Base-by-base conservation (phyloP, 2,329 filamentous ascomycete species). In the Ophiostoma tasmaniense region DNA sequence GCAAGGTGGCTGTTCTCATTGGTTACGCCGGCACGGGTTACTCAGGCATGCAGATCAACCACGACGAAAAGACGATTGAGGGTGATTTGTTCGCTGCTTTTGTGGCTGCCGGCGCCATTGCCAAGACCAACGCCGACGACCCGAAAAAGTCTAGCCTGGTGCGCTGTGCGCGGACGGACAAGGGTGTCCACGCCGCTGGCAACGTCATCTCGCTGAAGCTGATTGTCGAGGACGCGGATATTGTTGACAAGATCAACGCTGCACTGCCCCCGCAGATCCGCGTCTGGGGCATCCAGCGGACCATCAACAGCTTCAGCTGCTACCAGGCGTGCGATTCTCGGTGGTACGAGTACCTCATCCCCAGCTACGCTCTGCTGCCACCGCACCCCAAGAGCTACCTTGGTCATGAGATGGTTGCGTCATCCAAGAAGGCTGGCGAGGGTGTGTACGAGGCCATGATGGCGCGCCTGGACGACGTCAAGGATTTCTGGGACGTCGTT, bases 21-120 rank as follows among this genome's bases (percentile, higher is more conserved):
- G 95, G 95, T 20, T 99, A 99, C 79, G 93, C 93, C 6, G 95
- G 95, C 66, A 97, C 92, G 11, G 95, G 95, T 20, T 99, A 99
- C 83, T 93, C 92, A 80, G 95, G 95, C 75, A 96, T 99, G 89
- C 95, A 99, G 80, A 90, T 99, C 76, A 89, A 89, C 77, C 83
- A 84, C 74, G 81, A 88, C 72, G 89, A 97, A 76, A 93, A 93
- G 81, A 99, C 94, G 0, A 98, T 99, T 72, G 95, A 99, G 80
- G 91, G 94, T 61, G 95, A 99, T 74, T 82, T 99, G 2, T 99
- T 99, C 80, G 87, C 88, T 39, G 95, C 95, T 2, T 94, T 99
- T 74, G 90, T 99, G 71, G 87, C 88, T 2, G 93, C 95, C 2
- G 91, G 93, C 22, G 93, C 95, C 52, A 97, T 99, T 71, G 96